Evolutionary conservation across 352 stramenopile species (phyloP).

Genomic region (Elongisporangium prolatum): DNA sequence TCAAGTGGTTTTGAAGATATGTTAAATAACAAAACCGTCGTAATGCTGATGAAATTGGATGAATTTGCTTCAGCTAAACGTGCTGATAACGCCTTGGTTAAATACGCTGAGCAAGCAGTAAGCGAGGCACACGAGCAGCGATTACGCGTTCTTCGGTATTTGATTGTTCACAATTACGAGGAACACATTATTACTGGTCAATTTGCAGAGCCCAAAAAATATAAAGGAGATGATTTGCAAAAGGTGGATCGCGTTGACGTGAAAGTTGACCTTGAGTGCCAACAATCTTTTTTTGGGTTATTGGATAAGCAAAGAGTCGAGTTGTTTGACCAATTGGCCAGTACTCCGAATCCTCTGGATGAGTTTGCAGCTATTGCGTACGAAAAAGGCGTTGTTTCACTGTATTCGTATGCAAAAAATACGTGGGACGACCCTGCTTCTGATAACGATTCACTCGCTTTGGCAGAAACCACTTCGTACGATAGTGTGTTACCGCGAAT

Average conservation of each 20-base stretch:
- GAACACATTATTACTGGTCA: conserved; percentile 59
- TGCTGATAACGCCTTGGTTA: conserved; percentile 39
- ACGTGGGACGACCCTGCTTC: no score
- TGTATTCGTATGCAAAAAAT: conserved; percentile 34
- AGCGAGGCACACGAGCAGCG: conserved; percentile 13
- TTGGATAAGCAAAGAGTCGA: conserved; percentile 37
- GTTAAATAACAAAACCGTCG: conserved; percentile 32
- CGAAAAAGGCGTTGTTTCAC: conserved; percentile 45
- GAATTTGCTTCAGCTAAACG: conserved; percentile 55
- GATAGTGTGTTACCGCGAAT: conserved; percentile 26
- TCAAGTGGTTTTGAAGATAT: conserved; percentile 28
- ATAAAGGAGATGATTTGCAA: conserved; percentile 28
- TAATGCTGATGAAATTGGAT: conserved; percentile 53
- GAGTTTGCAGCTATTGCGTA: conserved; percentile 61
- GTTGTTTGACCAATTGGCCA: conserved; percentile 52
- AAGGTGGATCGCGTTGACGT: conserved; percentile 51
- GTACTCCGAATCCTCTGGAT: conserved; percentile 18
- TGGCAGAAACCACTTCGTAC: no score
- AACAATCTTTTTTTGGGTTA: conserved; percentile 28
- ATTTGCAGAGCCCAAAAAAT: conserved; percentile 21
- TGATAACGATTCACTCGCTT: no score
- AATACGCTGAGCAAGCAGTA: conserved; percentile 40
- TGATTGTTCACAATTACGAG: conserved; percentile 75
- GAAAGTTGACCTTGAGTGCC: conserved; percentile 39
- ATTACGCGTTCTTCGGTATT: conserved; percentile 50